phyloP scores from a whole-genome alignment of 1,139 yeast species.

The Debaryomycetaceae sp. region DNA sequence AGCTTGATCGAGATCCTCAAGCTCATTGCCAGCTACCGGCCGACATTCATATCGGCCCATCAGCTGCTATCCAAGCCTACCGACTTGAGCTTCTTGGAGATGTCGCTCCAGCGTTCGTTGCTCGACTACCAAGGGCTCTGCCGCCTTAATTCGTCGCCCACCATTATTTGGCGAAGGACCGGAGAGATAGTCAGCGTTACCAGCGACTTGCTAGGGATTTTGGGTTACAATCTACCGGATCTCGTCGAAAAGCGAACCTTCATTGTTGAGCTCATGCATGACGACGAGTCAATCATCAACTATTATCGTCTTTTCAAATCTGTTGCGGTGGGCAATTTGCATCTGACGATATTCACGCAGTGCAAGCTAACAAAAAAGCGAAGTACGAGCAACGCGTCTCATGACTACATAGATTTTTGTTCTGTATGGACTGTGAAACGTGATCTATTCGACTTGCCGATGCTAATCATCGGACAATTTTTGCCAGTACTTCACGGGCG shows the following conservation, averaged over 20 bases:
- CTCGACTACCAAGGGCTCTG: constrained; percentile 55
- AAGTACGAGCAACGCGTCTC: too few relatives aligned
- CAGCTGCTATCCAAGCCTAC: constrained; percentile 51
- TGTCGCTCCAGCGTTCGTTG: constrained; percentile 58
- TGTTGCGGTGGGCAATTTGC: constrained; percentile 40
- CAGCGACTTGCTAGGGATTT: constrained; percentile 51
- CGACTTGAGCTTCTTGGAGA: constrained; percentile 55
- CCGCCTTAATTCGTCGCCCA: constrained; percentile 52
- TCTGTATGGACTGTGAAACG: constrained; percentile 63
- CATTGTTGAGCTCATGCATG: constrained; percentile 39
- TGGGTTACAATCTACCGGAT: constrained; percentile 43
- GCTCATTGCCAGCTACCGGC: constrained; percentile 60
- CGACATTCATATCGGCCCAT: constrained; percentile 65
- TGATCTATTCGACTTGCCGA: constrained; percentile 84
- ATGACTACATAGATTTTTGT: constrained; percentile 37
- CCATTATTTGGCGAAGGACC: constrained; percentile 69
- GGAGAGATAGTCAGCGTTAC: constrained; percentile 68
- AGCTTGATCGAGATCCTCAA: constrained; percentile 47
- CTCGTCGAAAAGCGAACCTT: constrained; percentile 42
- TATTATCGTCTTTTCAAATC: constrained; percentile 36
- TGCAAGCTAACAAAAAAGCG: constrained; percentile 28
- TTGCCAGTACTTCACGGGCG: constrained; percentile 23
- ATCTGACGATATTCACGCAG: constrained; percentile 40
- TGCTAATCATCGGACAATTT: constrained; percentile 36
- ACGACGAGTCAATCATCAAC: constrained; percentile 34